phyloP scores from a whole-genome alignment of 352 stramenopile genomes.

The Phytophthora quininea region DNA sequence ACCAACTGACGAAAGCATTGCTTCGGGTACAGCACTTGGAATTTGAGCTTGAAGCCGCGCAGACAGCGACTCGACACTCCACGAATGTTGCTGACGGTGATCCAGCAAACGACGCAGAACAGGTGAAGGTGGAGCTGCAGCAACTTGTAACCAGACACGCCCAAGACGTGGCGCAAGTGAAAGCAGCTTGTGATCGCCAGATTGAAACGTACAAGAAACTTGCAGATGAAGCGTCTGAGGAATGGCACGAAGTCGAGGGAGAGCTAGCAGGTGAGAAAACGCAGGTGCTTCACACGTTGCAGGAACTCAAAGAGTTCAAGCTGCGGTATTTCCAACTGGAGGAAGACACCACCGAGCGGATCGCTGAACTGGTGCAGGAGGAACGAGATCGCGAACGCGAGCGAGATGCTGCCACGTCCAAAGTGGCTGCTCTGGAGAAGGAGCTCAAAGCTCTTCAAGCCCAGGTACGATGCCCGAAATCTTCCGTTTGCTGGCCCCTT shows the following conservation, averaged over 20 bases:
- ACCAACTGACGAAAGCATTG: conserved; percentile 61
- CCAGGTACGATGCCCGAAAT: conserved; percentile 27
- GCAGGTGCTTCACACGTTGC: conserved; percentile 53
- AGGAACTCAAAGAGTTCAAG: conserved; percentile 82
- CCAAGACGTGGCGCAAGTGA: conserved; percentile 46
- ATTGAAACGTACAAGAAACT: conserved; percentile 71
- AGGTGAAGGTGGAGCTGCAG: conserved; percentile 32
- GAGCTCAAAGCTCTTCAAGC: conserved; percentile 40
- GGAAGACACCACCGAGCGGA: conserved; percentile 59
- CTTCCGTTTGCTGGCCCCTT: not conserved
- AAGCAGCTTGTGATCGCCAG: conserved; percentile 61
- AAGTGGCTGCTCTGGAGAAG: conserved; percentile 32
- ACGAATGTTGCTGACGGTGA: not conserved
- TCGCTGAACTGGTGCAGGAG: conserved; percentile 69
- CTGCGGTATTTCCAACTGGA: conserved; percentile 70
- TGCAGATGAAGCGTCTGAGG: conserved; percentile 58
- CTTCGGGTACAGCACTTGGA: conserved; percentile 68
- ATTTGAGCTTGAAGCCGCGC: conserved; percentile 60
- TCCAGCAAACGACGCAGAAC: conserved; percentile 17
- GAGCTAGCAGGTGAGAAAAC: conserved; percentile 62
- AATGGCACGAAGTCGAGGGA: conserved; percentile 78
- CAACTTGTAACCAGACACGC: conserved; percentile 49
- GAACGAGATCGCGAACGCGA: conserved; percentile 57
- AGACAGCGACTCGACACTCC: conserved; percentile 21
- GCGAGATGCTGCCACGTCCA: conserved; percentile 24